A percentile compares a stretch with the other conserved stretches of the same genome.
Conservation (phyloP, 2,329 filamentous ascomycete species). For the Coleophoma eucalyptorum region DNA sequence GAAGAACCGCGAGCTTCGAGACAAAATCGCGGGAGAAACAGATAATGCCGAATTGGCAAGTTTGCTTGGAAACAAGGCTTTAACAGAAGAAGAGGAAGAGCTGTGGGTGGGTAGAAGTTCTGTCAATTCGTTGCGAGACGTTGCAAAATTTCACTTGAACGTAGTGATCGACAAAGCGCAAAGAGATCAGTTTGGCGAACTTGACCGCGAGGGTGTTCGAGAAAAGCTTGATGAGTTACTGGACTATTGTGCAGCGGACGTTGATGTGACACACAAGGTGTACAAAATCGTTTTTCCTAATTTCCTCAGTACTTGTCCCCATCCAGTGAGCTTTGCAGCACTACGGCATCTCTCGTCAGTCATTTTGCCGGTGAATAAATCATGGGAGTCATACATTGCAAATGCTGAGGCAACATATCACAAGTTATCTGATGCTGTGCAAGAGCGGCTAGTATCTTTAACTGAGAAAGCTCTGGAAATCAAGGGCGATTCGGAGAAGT, state of each 20-base stretch:
- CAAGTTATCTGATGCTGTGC: constrained; percentile 71
- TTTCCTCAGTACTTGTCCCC: constrained; percentile 86
- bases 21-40: constrained; percentile 71
- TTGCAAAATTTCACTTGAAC: constrained; percentile 93
- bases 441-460: constrained; percentile 68
- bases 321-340: constrained; percentile 95
- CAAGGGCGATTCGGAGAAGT: constrained; percentile 66
- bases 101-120: constrained; percentile 94
- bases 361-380: constrained; percentile 83
- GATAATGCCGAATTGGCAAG: constrained; percentile 67
- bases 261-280: constrained; percentile 88
- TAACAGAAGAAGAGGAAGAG: constrained; percentile 85
- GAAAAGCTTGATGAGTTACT: constrained; percentile 76
- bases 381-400: constrained; percentile 81
- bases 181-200: constrained; percentile 80
- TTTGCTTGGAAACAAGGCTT: constrained; percentile 62
- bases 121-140: constrained; percentile 89
- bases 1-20: constrained; percentile 80
- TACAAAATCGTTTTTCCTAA: constrained; percentile 90
- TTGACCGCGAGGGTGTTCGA: constrained; percentile 68
- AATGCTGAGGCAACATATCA: constrained; percentile 85
- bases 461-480: constrained; percentile 73
- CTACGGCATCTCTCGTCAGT: constrained; percentile 90
- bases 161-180: constrained; percentile 87
- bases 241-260: constrained; percentile 93